phyloP scores from a whole-genome alignment of 2,329 filamentous ascomycete genomes.

The Metarhizium anisopliae region DNA sequence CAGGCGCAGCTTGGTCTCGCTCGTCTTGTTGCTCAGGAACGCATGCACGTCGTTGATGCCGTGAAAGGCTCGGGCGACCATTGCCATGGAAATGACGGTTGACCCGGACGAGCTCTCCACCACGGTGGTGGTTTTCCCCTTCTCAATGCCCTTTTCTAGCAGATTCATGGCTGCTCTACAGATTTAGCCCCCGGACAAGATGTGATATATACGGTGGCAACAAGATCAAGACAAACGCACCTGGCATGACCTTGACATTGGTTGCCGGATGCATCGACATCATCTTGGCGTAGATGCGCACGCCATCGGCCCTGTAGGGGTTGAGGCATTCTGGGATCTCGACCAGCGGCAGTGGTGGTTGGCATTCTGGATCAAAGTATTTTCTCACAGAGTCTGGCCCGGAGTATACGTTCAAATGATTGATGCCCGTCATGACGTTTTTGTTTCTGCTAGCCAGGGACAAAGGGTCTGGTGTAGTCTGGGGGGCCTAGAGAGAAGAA shows the following conservation, averaged over 20 bases:
- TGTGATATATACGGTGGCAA: neutral
- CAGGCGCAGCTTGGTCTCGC: slow-evolving; percentile 20
- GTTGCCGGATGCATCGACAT: slow-evolving; percentile 53
- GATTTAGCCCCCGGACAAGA: neutral
- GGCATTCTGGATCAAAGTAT: slow-evolving; percentile 49
- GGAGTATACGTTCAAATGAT: slow-evolving; percentile 41
- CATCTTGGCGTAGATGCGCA: slow-evolving; percentile 57
- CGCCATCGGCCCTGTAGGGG: slow-evolving; percentile 44
- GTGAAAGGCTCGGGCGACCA: slow-evolving; percentile 23
- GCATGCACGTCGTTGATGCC: slow-evolving; percentile 32
- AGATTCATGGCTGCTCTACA: slow-evolving; percentile 30
- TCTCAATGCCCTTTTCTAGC: slow-evolving; percentile 34
- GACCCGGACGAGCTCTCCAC: slow-evolving; percentile 54
- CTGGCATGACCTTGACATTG: slow-evolving; percentile 53
- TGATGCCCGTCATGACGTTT: slow-evolving; percentile 15
- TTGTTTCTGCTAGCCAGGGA: neutral
- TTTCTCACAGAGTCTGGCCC: slow-evolving; percentile 45
- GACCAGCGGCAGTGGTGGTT: slow-evolving; percentile 49
- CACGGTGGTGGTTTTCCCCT: slow-evolving; percentile 39
- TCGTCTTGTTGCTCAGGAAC: slow-evolving; percentile 40
- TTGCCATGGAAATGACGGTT: slow-evolving; percentile 49
- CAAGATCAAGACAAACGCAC: neutral
- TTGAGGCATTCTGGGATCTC: slow-evolving; percentile 50
- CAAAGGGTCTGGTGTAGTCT: neutral
- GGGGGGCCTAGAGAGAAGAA: neutral